Percentiles rank a stretch among this genome's conserved stretches.
Conservation (phyloP, 805 yeast genomes). For the Zygoascus bituminiphila region DNA sequence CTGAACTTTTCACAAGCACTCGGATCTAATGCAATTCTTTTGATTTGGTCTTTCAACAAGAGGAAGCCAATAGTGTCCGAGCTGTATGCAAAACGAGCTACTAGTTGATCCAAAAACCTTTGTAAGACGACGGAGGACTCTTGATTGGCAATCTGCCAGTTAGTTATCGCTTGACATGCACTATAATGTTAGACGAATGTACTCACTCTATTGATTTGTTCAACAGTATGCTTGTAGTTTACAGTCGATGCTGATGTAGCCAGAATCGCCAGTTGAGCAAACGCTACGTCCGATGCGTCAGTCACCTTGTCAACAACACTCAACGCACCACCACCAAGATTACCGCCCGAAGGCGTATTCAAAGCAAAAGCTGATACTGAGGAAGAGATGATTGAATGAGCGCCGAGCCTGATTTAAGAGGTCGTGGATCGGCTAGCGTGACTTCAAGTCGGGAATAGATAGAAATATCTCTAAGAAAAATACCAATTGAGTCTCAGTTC, state of each 20-base stretch:
- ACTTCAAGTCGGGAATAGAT: background rate
- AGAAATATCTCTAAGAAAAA: background rate
- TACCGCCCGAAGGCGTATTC: slow-evolving; percentile 6
- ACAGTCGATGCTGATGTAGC: background rate
- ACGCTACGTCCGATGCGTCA: background rate
- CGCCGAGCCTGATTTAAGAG: background rate
- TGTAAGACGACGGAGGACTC: background rate
- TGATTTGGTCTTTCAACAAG: background rate
- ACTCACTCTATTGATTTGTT: background rate
- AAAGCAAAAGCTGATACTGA: background rate
- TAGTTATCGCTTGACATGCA: background rate
- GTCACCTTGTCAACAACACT: background rate
- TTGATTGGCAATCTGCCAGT: background rate
- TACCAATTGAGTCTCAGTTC: background rate
- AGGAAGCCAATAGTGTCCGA: background rate
- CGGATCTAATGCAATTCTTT: background rate
- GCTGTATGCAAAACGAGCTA: background rate
- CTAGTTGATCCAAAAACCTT: background rate
- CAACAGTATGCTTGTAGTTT: background rate
- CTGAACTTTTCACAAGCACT: background rate
- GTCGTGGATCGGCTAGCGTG: background rate
- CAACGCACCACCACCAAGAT: background rate
- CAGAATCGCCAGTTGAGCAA: background rate
- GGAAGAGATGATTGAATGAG: background rate
- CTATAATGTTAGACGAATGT: background rate